Evolutionary conservation across 176 grass and related monocot genomes (phyloP).

Genomic region (Rhynchospora tenuis): DNA sequence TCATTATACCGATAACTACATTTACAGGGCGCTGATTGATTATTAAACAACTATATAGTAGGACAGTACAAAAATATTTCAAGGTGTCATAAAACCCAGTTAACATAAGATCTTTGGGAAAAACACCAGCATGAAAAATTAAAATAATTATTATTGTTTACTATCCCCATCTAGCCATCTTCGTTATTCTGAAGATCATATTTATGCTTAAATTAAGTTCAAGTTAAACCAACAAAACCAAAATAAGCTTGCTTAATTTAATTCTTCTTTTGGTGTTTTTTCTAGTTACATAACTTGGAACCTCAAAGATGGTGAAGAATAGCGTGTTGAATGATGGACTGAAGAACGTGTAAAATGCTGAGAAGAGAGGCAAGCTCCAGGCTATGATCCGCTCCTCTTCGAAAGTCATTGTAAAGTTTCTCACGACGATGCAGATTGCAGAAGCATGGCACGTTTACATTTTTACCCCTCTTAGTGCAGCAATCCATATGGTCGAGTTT

Average conservation of each 20-base stretch:
- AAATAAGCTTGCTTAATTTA: neutral
- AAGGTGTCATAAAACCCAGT: too few species aligned
- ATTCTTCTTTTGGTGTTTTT: neutral
- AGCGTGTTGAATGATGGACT: slow-evolving; percentile 27
- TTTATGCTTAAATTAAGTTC: neutral
- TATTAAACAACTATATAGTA: too few species aligned
- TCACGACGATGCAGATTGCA: slow-evolving; percentile 21
- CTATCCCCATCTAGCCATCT: too few species aligned
- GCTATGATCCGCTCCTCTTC: slow-evolving; percentile 20
- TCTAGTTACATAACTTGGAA: neutral
- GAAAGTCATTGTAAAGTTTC: slow-evolving; percentile 28
- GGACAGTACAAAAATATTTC: too few species aligned
- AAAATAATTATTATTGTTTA: too few species aligned
- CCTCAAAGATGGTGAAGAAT: slow-evolving; percentile 22
- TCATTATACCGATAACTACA: too few species aligned
- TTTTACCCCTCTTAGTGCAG: neutral
- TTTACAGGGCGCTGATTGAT: too few species aligned
- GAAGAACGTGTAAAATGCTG: slow-evolving; percentile 28
- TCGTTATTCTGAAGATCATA: neutral
- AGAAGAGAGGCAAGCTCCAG: slow-evolving; percentile 29
- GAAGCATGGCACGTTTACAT: neutral
- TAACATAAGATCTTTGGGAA: too few species aligned
- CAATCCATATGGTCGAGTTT: neutral
- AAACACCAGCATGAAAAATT: too few species aligned
- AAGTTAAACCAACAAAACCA: neutral